Base-by-base conservation (phyloP, 2,329 filamentous ascomycete species). In the Fusarium albosuccineum region DNA sequence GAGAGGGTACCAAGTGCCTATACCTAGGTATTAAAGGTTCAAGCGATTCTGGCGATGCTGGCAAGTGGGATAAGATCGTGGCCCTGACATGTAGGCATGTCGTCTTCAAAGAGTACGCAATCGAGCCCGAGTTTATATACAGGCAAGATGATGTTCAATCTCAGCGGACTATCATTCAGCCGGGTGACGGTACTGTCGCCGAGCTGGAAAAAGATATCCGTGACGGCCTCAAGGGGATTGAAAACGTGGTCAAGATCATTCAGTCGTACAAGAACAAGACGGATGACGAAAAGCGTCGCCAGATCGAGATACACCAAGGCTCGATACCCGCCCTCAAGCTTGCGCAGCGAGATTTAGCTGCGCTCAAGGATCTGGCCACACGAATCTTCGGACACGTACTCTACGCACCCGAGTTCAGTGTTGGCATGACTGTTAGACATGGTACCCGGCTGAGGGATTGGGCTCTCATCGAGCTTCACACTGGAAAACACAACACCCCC, bases 41-140 rank as follows among this genome's bases (percentile, higher is more conserved):
- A 5, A 34, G 29, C 22, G 22, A 22, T 22, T 22, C 22, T 22
- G 22, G 22, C 22, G 22, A 22, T 22, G 22, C 22, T 22, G 22
- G 22, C 22, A 22, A 22, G 22, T 22, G 4, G 22, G 22, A 22
- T 2, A 48, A 36, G 5, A 16, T 62, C 1, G 8, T 61, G 1
- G 49, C 49, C 6, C 13, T 65, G 17, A 65, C 57, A 3, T 61
- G 57, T 26, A 37, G 62, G 11, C 62, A 65, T 58, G 50, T 65
- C 27, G 26, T 48, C 9, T 52, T 65, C 39, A 13, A 11, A 7
- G 7, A 14, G 4, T 27, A n/a, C 11, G n/a, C 7, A 1, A 16
- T 14, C 6, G 37, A 48, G 8, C 4, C 17, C 9, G 37, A 60
- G 16, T 60, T 56, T 53, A 8, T 8, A 11, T 17, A 63, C 30